Conservation (phyloP, 176 grass and related monocot genomes). For the Hordeum marinum region DNA sequence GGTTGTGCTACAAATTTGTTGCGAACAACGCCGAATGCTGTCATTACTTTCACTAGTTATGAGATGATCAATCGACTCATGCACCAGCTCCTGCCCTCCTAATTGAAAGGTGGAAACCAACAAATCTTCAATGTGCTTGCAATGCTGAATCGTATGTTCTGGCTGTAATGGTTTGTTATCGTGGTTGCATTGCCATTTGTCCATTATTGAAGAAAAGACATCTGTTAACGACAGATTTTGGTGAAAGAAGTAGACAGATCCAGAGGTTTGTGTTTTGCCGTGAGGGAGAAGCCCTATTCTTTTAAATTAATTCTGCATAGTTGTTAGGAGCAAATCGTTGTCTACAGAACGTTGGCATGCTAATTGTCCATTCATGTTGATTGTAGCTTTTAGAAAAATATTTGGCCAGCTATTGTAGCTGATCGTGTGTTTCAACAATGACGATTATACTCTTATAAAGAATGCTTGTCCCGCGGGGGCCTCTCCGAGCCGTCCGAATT, state of each 20-base stretch:
- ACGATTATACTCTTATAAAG: too few relatives aligned
- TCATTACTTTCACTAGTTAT: conserved; percentile 87
- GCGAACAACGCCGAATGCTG: conserved; percentile 74
- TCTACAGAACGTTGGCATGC: background rate
- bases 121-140: background rate
- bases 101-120: background rate
- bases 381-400: background rate
- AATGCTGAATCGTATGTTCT: background rate
- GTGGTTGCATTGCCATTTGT: conserved; percentile 18
- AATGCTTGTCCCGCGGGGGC: too few relatives aligned
- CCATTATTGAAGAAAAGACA: background rate
- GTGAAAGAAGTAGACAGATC: background rate
- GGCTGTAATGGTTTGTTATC: background rate
- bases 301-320: background rate
- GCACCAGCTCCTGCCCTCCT: conserved; percentile 36
- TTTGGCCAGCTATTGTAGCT: background rate
- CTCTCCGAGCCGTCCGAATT: too few relatives aligned
- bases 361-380: background rate
- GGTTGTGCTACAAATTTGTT: conserved; percentile 78
- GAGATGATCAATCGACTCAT: conserved; percentile 74
- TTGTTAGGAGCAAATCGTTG: background rate
- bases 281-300: background rate
- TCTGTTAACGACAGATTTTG: background rate
- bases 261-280: background rate
- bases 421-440: too few relatives aligned